Base-by-base conservation (phyloP, 306 rosid species). In the Sesbania bispinosa region DNA sequence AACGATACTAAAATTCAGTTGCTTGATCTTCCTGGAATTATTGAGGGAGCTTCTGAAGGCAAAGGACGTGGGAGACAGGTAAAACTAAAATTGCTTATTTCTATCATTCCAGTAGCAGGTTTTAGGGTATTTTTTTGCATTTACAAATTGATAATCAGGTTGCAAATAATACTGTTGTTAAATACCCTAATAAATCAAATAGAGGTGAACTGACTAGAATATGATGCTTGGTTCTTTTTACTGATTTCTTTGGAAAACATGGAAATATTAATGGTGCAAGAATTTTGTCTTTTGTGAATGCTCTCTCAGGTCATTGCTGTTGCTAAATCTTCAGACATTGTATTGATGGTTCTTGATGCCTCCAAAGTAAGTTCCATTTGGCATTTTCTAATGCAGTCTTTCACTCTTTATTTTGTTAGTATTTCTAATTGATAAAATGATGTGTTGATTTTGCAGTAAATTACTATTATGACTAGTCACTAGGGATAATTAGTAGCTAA, bases 1-100 rank as follows among this genome's bases (percentile, higher is more conserved):
- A 95, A 95, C 74, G 99, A 92, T 74, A 95, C 99, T 59, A 95
- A 95, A 76, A 95, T 95, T 79, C 99, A 95, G 85, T 76, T 95
- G 84, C 99, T 95, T 18, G 99, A 95, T 83, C 99, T 95, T 85
- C 99, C 99, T 73, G 99, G 99, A 79, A 95, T 95, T 81, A 95
- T 95, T 73, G 99, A 95, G 85, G 99, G 99, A 85, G 99, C 99
- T 55, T 95, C 99, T 67, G 99, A 95, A 81, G 99, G 99, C 69
- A 95, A 95, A 85, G 99, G 99, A 24, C 99, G 99, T 77, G 99
- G 99, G 69, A 85, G 99, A 77, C 99, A 95, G 99, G 99, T 95
- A 81, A 81, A 36, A 51, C 59, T 32, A 33, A 47, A 48, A 47
- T 72, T 77, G 41, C 45, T 27, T 16, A 36, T 62, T 78, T 73